These are phyloP conservation scores for Microascus cirrosus DNA, from an alignment of 2,329 filamentous ascomycete species.

Conservation along the genomic window DNA sequence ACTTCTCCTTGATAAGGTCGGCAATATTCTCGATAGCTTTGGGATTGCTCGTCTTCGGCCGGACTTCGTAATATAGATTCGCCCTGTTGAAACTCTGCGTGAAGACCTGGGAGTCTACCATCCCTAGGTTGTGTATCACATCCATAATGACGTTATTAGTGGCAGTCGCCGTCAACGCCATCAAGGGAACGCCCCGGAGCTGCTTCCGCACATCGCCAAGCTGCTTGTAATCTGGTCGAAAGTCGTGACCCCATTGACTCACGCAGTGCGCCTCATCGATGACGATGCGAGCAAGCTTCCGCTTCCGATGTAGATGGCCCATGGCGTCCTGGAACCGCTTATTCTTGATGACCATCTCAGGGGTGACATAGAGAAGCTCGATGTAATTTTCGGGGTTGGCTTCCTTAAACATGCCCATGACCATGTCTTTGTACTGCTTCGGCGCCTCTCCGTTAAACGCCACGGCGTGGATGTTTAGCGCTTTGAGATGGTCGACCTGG, in stretches of 20 bases:
- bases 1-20: slow-evolving; percentile 58
- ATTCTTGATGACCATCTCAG: slow-evolving; percentile 91
- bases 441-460: slow-evolving; percentile 71
- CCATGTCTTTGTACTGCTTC: slow-evolving; percentile 47
- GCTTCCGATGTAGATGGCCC: slow-evolving; percentile 53
- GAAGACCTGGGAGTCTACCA: slow-evolving; percentile 67
- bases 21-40: slow-evolving; percentile 36
- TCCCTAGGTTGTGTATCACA: slow-evolving; percentile 82
- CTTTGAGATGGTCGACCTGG: slow-evolving; percentile 73
- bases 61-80: slow-evolving; percentile 83
- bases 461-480: slow-evolving; percentile 66
- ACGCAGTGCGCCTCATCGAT: slow-evolving; percentile 99
- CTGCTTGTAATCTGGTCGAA: slow-evolving; percentile 88
- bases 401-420: slow-evolving; percentile 54
- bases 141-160: slow-evolving; percentile 88
- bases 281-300: slow-evolving; percentile 77
- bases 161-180: slow-evolving; percentile 91
- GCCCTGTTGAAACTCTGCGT: slow-evolving; percentile 95
- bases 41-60: slow-evolving; percentile 53
- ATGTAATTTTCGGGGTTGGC: slow-evolving; percentile 62
- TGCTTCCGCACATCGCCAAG: slow-evolving; percentile 62
- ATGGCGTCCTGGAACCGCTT: slow-evolving; percentile 55
- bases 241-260: slow-evolving; percentile 98
- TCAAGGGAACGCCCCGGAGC: slow-evolving; percentile 74
- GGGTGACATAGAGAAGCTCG: slow-evolving; percentile 87